These are phyloP conservation scores for Pyrenochaeta sp. DNA, from an alignment of 2,329 filamentous ascomycete species.

Conservation along the genomic window DNA sequence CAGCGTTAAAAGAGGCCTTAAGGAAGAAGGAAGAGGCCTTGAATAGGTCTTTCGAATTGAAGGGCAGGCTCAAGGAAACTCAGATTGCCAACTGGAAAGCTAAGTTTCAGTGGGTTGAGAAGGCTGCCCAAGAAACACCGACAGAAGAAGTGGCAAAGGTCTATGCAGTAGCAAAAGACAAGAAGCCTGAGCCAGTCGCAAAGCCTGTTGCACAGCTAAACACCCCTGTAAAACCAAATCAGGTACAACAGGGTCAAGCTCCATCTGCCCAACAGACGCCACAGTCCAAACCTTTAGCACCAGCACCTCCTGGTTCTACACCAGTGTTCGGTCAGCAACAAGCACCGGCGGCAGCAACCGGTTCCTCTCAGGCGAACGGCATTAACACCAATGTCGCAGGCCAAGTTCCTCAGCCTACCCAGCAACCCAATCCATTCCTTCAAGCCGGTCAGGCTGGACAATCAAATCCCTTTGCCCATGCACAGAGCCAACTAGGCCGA, in stretches of 20 bases:
- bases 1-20: constrained; percentile 47
- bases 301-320: not conserved
- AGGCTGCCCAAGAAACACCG: constrained; percentile 84
- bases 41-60: constrained; percentile 64
- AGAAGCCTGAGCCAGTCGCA: constrained; percentile 56
- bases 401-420: constrained; percentile 13
- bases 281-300: constrained; percentile 5
- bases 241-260: constrained; percentile 13
- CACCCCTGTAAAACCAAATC: constrained; percentile 19
- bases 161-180: constrained; percentile 83
- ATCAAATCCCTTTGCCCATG: constrained; percentile 22
- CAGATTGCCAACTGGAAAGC: constrained; percentile 68
- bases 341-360: constrained; percentile 1
- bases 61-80: constrained; percentile 78
- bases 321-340: constrained; percentile 14
- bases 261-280: constrained; percentile 13
- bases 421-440: constrained; percentile 23
- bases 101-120: constrained; percentile 81
- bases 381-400: constrained; percentile 12
- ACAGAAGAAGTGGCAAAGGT: constrained; percentile 85
- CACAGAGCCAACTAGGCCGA: constrained; percentile 23
- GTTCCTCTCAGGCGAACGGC: constrained; percentile 24
- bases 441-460: constrained; percentile 14
- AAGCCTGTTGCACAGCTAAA: constrained; percentile 26
- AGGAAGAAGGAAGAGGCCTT: constrained; percentile 60